Evolutionary conservation across 2,329 filamentous ascomycete genomes (phyloP).

Genomic region (Cyanodermella asteris): DNA sequence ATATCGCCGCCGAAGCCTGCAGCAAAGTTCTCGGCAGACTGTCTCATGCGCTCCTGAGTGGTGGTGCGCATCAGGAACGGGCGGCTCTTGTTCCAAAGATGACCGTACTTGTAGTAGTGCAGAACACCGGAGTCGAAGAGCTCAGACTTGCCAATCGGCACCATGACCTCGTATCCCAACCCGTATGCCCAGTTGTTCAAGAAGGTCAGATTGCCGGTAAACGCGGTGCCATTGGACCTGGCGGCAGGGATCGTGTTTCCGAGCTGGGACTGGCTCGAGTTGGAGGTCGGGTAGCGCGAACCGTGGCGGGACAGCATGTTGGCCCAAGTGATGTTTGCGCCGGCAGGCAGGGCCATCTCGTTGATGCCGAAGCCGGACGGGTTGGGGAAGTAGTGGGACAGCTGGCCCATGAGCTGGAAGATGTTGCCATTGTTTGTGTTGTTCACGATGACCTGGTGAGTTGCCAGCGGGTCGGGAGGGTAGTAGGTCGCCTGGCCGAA

Average conservation of each 20-base stretch:
- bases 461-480: slow-evolving; percentile 49
- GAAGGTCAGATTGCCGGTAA: slow-evolving; percentile 39
- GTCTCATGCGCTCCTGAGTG: slow-evolving; percentile 56
- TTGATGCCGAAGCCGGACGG: slow-evolving; percentile 50
- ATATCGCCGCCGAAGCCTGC: slow-evolving; percentile 60
- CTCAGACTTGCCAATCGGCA: slow-evolving; percentile 50
- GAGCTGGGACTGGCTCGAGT: slow-evolving; percentile 31
- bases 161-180: slow-evolving; percentile 49
- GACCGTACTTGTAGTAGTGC: slow-evolving; percentile 51
- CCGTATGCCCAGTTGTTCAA: slow-evolving; percentile 47
- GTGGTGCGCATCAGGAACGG: slow-evolving; percentile 56
- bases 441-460: slow-evolving; percentile 43
- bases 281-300: slow-evolving; percentile 46
- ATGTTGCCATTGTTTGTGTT: slow-evolving; percentile 38
- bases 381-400: slow-evolving; percentile 49
- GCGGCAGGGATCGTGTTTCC: slow-evolving; percentile 36
- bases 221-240: slow-evolving; percentile 26
- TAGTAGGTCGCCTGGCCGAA: slow-evolving; percentile 39
- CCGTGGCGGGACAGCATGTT: slow-evolving; percentile 55
- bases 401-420: slow-evolving; percentile 46
- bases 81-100: slow-evolving; percentile 47
- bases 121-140: slow-evolving; percentile 48
- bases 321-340: slow-evolving; percentile 44
- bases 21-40: slow-evolving; percentile 57
- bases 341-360: slow-evolving; percentile 46